These are phyloP conservation scores for Dunaliella salina DNA, from an alignment of 163 green algal genomes.

Conservation along the genomic window DNA sequence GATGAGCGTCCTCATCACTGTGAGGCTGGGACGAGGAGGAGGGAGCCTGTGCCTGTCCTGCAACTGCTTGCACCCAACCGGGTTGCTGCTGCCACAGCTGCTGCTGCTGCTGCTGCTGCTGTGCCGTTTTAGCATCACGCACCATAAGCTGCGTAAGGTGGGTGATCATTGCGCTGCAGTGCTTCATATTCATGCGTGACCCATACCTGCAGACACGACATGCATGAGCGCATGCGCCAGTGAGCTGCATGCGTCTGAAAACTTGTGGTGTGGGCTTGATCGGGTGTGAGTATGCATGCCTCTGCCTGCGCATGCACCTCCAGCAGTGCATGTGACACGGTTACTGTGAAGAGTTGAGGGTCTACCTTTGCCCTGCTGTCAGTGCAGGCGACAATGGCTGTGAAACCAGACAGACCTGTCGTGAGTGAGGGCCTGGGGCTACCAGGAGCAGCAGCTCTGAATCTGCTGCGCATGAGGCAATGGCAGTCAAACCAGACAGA, in stretches of 20 bases:
- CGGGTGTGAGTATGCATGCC: too few relatives aligned
- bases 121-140: neutral
- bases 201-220: neutral
- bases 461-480: neutral
- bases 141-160: conserved; percentile 33
- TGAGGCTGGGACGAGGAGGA: neutral
- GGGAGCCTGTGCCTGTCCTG: neutral
- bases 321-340: too few relatives aligned
- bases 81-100: neutral
- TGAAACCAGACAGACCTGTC: neutral
- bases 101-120: neutral
- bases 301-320: too few relatives aligned
- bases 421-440: neutral
- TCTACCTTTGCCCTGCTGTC: too few relatives aligned
- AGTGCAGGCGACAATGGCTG: too few relatives aligned
- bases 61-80: neutral
- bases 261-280: too few relatives aligned
- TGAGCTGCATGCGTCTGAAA: too few relatives aligned
- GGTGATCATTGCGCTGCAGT: conserved; percentile 37
- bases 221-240: too few relatives aligned
- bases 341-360: too few relatives aligned
- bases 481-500: too few relatives aligned
- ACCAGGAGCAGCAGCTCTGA: neutral
- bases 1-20: neutral
- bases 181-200: conserved; percentile 36